Evolutionary conservation across 23 red algal species (phyloP).

Genomic region (Agarophyton chilense): DNA sequence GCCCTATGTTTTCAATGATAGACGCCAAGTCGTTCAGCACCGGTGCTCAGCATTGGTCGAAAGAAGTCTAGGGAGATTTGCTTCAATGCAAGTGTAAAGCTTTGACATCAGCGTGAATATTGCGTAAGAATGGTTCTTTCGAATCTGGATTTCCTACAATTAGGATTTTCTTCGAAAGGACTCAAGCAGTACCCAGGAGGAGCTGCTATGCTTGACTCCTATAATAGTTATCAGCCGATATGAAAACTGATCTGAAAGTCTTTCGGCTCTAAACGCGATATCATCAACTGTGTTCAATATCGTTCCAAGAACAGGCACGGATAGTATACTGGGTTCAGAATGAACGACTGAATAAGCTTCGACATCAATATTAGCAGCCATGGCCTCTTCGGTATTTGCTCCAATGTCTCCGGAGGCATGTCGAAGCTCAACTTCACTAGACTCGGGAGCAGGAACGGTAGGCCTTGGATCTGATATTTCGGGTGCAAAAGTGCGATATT

Average conservation of each 20-base stretch:
- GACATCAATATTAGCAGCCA: not conserved
- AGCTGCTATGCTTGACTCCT: not conserved
- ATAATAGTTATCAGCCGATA: not conserved
- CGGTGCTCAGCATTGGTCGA: too few relatives aligned
- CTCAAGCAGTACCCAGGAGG: not conserved
- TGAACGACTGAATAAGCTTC: not conserved
- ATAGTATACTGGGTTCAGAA: slow-evolving; percentile 10
- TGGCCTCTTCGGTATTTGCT: not conserved
- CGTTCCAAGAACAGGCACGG: not conserved
- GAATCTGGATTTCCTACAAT: not conserved
- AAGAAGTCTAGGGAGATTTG: too few relatives aligned
- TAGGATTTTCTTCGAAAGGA: not conserved
- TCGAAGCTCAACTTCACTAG: not conserved
- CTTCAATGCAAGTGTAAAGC: too few relatives aligned
- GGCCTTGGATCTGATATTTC: not conserved
- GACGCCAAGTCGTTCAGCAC: too few relatives aligned
- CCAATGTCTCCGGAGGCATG: not conserved
- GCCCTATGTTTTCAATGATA: too few relatives aligned
- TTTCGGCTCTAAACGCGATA: not conserved
- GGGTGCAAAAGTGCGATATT: too few relatives aligned
- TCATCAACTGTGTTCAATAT: not conserved
- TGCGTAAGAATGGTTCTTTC: too few relatives aligned
- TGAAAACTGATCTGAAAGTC: not conserved
- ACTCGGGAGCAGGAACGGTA: not conserved
- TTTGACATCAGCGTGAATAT: too few relatives aligned